Percentiles rank a stretch among this genome's conserved stretches.
phyloP scores from a whole-genome alignment of 129 eudicot genomes.

The Scalesia atractyloides region DNA sequence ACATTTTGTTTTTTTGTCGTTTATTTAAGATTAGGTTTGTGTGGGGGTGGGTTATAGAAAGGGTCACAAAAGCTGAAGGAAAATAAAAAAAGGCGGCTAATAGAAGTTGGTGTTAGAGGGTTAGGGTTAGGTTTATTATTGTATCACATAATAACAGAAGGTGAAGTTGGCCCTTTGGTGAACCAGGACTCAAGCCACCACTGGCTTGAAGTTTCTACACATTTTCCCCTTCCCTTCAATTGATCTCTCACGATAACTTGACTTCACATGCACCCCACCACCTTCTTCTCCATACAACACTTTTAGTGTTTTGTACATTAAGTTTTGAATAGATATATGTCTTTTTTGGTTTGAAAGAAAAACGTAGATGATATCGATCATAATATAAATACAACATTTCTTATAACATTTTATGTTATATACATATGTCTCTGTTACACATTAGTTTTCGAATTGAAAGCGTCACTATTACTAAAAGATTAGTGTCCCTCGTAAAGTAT shows the following conservation, averaged over 20 bases:
- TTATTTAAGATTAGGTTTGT: background rate
- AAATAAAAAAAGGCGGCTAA: slow-evolving; percentile 26
- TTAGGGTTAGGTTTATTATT: slow-evolving; percentile 7
- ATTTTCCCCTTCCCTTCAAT: slow-evolving; percentile 7
- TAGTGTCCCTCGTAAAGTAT: too few species aligned
- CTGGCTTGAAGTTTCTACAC: background rate
- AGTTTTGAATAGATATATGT: background rate
- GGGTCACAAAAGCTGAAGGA: slow-evolving; percentile 7
- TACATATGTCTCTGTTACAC: too few species aligned
- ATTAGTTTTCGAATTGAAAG: too few species aligned
- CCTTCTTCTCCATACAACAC: background rate
- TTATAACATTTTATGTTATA: too few species aligned
- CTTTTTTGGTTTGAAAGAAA: background rate
- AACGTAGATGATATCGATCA: too few species aligned
- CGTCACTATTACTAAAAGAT: too few species aligned
- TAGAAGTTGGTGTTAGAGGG: slow-evolving; percentile 11
- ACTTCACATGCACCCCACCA: slow-evolving; percentile 5
- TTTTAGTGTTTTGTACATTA: background rate
- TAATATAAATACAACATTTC: too few species aligned
- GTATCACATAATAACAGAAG: slow-evolving; percentile 14
- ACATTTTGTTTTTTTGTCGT: slow-evolving; percentile 17
- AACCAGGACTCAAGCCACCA: slow-evolving; percentile 9
- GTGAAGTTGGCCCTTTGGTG: slow-evolving; percentile 24
- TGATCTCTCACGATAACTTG: slow-evolving; percentile 7
- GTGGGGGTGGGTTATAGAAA: slow-evolving; percentile 12